phyloP scores from a whole-genome alignment of 2,329 filamentous ascomycete species.

The Ceratocystis papillata region DNA sequence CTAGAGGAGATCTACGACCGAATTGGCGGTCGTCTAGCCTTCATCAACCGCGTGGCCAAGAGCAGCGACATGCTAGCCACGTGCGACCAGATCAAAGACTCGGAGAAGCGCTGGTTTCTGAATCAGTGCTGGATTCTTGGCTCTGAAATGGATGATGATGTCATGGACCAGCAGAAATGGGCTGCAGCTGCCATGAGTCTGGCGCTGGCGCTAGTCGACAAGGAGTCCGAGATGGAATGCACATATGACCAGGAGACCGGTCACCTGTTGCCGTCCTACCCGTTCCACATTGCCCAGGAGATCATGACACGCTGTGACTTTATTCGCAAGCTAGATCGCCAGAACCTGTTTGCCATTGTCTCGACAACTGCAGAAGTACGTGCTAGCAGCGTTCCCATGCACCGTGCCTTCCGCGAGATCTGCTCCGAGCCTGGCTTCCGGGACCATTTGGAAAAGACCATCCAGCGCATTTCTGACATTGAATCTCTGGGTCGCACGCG shows the following conservation, averaged over 20 bases:
- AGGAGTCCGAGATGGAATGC: conserved; percentile 54
- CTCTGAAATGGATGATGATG: conserved; percentile 79
- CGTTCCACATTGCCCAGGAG: conserved; percentile 72
- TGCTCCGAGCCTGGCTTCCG: conserved; percentile 68
- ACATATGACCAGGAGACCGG: conserved; percentile 56
- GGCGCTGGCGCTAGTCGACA: conserved; percentile 79
- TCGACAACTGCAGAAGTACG: conserved; percentile 77
- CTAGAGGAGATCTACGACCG: conserved; percentile 73
- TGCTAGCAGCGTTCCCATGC: conserved; percentile 93
- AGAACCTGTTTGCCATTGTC: conserved; percentile 83
- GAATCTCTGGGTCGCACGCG: conserved; percentile 88
- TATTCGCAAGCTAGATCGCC: conserved; percentile 80
- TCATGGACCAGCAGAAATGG: conserved; percentile 97
- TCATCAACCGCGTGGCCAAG: conserved; percentile 83
- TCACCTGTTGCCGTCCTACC: conserved; percentile 68
- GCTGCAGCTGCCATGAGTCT: conserved; percentile 89
- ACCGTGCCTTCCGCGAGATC: conserved; percentile 78
- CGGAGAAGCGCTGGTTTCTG: conserved; percentile 65
- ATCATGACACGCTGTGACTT: conserved; percentile 96
- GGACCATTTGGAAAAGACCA: conserved; percentile 67
- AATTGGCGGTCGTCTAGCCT: conserved; percentile 80
- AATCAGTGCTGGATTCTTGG: conserved; percentile 68
- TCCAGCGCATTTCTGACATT: conserved; percentile 81
- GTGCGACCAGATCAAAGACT: conserved; percentile 58
- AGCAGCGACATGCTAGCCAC: conserved; percentile 66